A percentile compares a stretch with the other conserved stretches of the same genome.
These are phyloP conservation scores for Hyaloraphidium curvatum DNA, from an alignment of 192 early-diverging fungal genomes.

Conservation along the genomic window DNA sequence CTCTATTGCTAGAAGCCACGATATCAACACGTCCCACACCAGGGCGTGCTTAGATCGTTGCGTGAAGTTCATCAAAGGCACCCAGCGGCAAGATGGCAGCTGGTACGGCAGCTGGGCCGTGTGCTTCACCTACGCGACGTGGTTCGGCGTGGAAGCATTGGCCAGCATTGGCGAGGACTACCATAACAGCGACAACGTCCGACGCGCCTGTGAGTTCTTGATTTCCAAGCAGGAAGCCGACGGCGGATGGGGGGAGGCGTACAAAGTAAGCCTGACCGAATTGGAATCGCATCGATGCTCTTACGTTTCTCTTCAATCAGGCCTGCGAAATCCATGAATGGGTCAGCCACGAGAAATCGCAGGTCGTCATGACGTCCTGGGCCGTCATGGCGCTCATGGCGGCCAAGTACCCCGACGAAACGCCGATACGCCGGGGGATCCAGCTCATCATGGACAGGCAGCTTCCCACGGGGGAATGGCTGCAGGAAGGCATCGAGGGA, in stretches of 20 bases:
- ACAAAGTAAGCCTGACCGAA: slow-evolving; percentile 33
- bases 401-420: slow-evolving; percentile 60
- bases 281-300: slow-evolving; percentile 4
- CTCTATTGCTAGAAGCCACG: neutral
- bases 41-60: slow-evolving; percentile 26
- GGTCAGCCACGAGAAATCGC: slow-evolving; percentile 43
- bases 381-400: slow-evolving; percentile 75
- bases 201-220: slow-evolving; percentile 73
- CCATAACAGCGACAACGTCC: slow-evolving; percentile 40
- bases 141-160: slow-evolving; percentile 79
- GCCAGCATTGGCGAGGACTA: slow-evolving; percentile 66
- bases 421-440: slow-evolving; percentile 43
- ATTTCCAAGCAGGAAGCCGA: slow-evolving; percentile 69
- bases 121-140: slow-evolving; percentile 88
- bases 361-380: slow-evolving; percentile 85
- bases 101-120: slow-evolving; percentile 97
- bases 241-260: slow-evolving; percentile 96
- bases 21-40: neutral
- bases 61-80: slow-evolving; percentile 48
- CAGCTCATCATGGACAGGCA: slow-evolving; percentile 68
- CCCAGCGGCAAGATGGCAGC: slow-evolving; percentile 61
- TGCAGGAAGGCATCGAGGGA: slow-evolving; percentile 92
- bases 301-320: slow-evolving; percentile 8
- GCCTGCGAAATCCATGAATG: slow-evolving; percentile 52
- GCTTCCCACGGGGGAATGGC: slow-evolving; percentile 81